Base-by-base conservation (phyloP, 2,329 filamentous ascomycete species). In the Sclerotinia spermophila region DNA sequence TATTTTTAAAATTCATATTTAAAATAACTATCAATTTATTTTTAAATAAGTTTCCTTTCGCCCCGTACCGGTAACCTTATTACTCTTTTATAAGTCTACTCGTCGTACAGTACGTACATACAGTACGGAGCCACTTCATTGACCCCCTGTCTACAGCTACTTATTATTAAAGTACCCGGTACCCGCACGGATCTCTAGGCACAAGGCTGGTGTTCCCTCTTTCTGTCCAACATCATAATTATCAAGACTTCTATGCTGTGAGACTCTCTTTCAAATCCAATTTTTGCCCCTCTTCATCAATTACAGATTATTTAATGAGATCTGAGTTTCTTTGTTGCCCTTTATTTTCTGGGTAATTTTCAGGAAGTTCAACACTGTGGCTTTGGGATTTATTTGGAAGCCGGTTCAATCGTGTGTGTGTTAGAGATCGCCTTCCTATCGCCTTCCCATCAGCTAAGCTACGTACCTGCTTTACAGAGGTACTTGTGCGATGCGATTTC, bases 171-270 rank as follows among this genome's bases (percentile, higher is more conserved):
- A 35, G 51, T 40, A 27, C 38, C n/a, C 21, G 27, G 38, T 56
- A 55, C 48, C 48, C 30, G 33, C 67, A 69, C 67, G 58, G 67
- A 62, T 62, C 42, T 53, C 30, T 35, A 69, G 59, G 59, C 67
- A 68, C 68, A 71, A 71, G 69, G 69, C 69, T 71, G 64, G 69
- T 56, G 62, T 27, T 27, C 45, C 48, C 48, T 27, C 58, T 44
- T 17, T 64, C 35, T 56, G 33, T 56, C 38, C 51, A 67, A 70
- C 44, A 67, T 67, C 69, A 53, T 40, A 67, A 60, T 27, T 61
- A 59, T 56, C 40, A 56, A 30, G 51, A 61, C 51, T 51, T 53
- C 64, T 60, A 71, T 60, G 48, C 38, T 60, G 62, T 61, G 65
- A 44, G 51, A 68, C 55, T 53, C 45, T 45, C 55, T 40, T 70